Base-by-base conservation (phyloP, 2,329 filamentous ascomycete genomes). In the Ambrosiella cleistominuta region DNA sequence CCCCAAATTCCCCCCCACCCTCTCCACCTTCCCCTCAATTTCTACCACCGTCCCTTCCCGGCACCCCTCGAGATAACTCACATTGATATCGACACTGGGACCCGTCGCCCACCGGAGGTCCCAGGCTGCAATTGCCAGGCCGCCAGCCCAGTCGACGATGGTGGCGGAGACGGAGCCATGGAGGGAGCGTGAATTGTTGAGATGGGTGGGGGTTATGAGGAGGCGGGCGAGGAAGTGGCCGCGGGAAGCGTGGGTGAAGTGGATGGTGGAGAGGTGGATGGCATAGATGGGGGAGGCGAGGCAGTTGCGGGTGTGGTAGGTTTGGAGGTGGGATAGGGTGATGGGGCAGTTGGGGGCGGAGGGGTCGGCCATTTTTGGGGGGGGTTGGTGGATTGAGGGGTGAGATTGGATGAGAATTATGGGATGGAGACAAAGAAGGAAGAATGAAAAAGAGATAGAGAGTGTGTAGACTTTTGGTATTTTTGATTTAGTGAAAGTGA, bases 21-120 rank as follows among this genome's bases (percentile, higher is more conserved):
- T 82, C 62, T 83, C 79, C 5, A 81, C 80, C 61, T 70, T 75
- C 17, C 81, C 79, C 65, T 83, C 78, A 57, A 88, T 79, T 71
- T 87, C 82, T 39, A 89, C 72, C 63, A 73, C 74, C 9, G 12
- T 39, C 60, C 88, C 85, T 13, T 36, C 40, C 15, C 55, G 54
- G 11, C 55, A 57, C 4, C 51, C 54, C 12, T 82, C 84, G 57
- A 85, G 72, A 64, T 87, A 89, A 55, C 78, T 81, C 61, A 87
- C 76, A 69, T 88, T 84, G 66, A 89, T 88, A 67, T 89, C 85
- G 40, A 83, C 76, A 62, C 81, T 85, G 39, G 86, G 84, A 52
- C 85, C 85, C 2, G 82, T 85, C 64, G 75, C 77, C 37, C 75
- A 73, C 35, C 74, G 69, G 60, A 82, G 68, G 62, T 86, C 83